Percentiles rank a stretch among this genome's conserved stretches.
Conservation (phyloP, 768 basidiomycete genomes). For the Boletus speciosus region DNA sequence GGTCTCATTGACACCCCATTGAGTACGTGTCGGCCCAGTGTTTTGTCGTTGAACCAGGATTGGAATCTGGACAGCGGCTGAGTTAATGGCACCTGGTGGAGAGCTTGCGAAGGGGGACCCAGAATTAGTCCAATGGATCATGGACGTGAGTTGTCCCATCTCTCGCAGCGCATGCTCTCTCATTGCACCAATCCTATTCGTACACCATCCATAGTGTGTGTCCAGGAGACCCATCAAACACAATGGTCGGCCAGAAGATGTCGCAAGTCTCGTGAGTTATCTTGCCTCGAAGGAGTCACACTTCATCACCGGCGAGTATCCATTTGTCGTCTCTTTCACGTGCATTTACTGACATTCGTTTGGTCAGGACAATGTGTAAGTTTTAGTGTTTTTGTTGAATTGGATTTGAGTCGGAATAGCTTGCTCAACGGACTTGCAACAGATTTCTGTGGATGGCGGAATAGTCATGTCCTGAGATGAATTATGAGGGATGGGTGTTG, state of each 20-base stretch:
- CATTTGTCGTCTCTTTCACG: neutral
- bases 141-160: slow-evolving; percentile 1
- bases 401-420: neutral
- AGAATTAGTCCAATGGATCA: neutral
- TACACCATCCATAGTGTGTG: neutral
- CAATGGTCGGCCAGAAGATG: slow-evolving; percentile 30
- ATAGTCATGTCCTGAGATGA: slow-evolving; percentile 1
- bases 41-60: neutral
- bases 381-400: neutral
- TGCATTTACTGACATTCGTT: neutral
- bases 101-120: neutral
- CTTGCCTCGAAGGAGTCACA: slow-evolving; percentile 36
- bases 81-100: neutral
- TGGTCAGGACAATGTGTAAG: slow-evolving; percentile 25
- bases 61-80: neutral
- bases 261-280: slow-evolving; percentile 36
- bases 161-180: neutral
- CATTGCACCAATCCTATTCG: neutral
- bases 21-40: slow-evolving; percentile 20
- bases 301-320: slow-evolving; percentile 33
- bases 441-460: slow-evolving; percentile 23
- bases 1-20: slow-evolving; percentile 30
- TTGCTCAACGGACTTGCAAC: neutral
- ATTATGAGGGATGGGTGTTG: neutral
- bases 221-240: slow-evolving; percentile 6